Percentiles rank a stretch among this genome's conserved stretches.
phyloP scores from a whole-genome alignment of 2,329 filamentous ascomycete genomes.

The Didymella keratinophila region DNA sequence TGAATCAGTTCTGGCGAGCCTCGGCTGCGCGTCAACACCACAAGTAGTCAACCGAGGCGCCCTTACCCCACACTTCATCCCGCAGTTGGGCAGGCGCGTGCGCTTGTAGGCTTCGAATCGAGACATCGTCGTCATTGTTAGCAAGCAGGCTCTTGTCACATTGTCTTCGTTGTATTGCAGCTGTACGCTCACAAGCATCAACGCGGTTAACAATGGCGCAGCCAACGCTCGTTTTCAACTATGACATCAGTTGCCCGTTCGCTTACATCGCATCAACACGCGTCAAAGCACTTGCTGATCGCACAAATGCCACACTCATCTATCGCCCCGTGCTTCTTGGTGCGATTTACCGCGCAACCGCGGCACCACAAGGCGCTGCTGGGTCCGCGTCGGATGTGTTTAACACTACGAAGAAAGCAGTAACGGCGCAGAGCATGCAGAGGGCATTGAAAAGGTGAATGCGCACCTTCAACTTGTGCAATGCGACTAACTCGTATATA shows the following conservation, averaged over 20 bases:
- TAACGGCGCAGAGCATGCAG: conserved; percentile 38
- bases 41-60: no score
- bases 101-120: not conserved
- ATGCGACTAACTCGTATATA: not conserved
- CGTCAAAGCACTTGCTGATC: conserved; percentile 39
- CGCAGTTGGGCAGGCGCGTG: not conserved
- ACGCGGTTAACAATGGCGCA: conserved; percentile 4
- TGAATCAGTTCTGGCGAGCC: not conserved
- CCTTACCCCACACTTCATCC: not conserved
- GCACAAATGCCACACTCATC: conserved; percentile 35
- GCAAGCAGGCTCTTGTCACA: not conserved
- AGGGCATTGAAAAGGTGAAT: conserved; percentile 35
- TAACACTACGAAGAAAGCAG: conserved; percentile 45
- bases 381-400: conserved; percentile 48
- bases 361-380: conserved; percentile 47
- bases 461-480: not conserved
- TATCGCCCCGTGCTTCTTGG: conserved; percentile 46
- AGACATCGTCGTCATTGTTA: not conserved
- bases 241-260: conserved; percentile 47
- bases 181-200: not conserved
- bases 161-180: not conserved
- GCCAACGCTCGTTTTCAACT: conserved; percentile 15
- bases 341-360: conserved; percentile 47
- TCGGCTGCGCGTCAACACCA: not conserved
- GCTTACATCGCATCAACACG: conserved; percentile 51